phyloP scores from a whole-genome alignment of 257 asterid genomes.

The Rauvolfia tetraphylla region DNA sequence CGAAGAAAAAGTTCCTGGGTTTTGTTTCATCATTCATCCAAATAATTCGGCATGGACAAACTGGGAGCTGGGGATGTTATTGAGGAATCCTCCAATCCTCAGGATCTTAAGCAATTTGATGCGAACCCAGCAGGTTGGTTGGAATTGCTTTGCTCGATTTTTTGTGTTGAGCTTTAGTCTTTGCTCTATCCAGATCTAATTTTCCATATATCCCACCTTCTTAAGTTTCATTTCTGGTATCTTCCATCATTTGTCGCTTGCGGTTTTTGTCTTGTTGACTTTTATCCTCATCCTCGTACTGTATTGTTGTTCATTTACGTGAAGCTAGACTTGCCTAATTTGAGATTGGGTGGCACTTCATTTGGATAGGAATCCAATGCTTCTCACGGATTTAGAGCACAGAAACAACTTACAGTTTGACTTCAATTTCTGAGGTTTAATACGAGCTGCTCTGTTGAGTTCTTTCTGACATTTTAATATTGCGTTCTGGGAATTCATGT shows the following conservation, averaged over 20 bases:
- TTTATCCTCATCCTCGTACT: not conserved
- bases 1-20: slow-evolving; percentile 11
- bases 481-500: not conserved
- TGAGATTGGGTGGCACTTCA: not conserved
- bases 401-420: not conserved
- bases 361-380: not conserved
- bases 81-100: slow-evolving; percentile 37
- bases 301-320: not conserved
- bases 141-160: slow-evolving; percentile 9
- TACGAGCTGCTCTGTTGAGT: not conserved
- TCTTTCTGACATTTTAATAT: not conserved
- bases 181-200: slow-evolving; percentile 26
- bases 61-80: slow-evolving; percentile 53
- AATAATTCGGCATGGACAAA: slow-evolving; percentile 55
- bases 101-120: slow-evolving; percentile 51
- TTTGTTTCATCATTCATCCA: slow-evolving; percentile 17
- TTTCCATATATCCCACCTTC: not conserved
- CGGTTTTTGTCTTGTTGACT: not conserved
- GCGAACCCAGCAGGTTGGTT: slow-evolving; percentile 61
- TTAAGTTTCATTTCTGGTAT: slow-evolving; percentile 10
- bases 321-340: not conserved
- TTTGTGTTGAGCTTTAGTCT: slow-evolving; percentile 15
- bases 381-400: not conserved
- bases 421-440: not conserved
- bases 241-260: not conserved